Percentiles rank a stretch among this genome's conserved stretches.
Conservation (phyloP, 495 filamentous ascomycete species). For the Penicillium crystallinum region DNA sequence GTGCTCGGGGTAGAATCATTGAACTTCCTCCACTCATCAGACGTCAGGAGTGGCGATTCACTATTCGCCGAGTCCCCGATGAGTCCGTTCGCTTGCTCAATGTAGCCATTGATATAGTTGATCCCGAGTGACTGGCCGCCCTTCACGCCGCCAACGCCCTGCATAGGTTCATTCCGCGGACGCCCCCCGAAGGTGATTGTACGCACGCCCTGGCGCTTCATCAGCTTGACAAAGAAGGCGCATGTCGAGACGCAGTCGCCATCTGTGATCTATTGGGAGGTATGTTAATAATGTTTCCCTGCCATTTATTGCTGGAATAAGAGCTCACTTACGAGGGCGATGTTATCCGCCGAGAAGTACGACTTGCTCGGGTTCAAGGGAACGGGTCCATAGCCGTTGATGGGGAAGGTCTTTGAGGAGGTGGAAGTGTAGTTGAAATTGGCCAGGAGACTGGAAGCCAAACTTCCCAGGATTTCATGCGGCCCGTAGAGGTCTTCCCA, state of each 20-base stretch:
- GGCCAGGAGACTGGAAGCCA: conserved; percentile 42
- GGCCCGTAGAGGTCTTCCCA: conserved; percentile 53
- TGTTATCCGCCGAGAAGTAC: conserved; percentile 46
- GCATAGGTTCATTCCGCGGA: conserved; percentile 51
- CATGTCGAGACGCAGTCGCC: conserved; percentile 63
- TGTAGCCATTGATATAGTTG: conserved; percentile 31
- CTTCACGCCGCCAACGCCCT: conserved; percentile 57
- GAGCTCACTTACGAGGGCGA: conserved; percentile 34
- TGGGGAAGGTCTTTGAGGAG: conserved; percentile 24
- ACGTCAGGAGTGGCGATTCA: conserved; percentile 25
- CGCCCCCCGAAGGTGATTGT: conserved; percentile 59
- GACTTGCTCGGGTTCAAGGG: conserved; percentile 23
- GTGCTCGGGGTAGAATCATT: conserved; percentile 22
- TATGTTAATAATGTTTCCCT: conserved; percentile 1
- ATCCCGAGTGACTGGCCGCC: conserved; percentile 35
- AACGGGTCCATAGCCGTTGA: conserved; percentile 37
- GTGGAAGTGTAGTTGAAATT: conserved; percentile 47
- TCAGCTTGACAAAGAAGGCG: conserved; percentile 52
- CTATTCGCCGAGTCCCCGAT: conserved; percentile 15
- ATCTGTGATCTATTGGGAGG: conserved; percentile 38
- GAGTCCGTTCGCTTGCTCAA: conserved; percentile 18
- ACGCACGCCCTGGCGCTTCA: conserved; percentile 53
- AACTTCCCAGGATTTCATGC: conserved; percentile 32
- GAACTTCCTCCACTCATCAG: conserved; percentile 29
- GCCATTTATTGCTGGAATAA: not conserved